Percentiles rank a stretch among this genome's conserved stretches.
Evolutionary conservation across 2,329 filamentous ascomycete species (phyloP).

Genomic region (Alternaria sp.): DNA sequence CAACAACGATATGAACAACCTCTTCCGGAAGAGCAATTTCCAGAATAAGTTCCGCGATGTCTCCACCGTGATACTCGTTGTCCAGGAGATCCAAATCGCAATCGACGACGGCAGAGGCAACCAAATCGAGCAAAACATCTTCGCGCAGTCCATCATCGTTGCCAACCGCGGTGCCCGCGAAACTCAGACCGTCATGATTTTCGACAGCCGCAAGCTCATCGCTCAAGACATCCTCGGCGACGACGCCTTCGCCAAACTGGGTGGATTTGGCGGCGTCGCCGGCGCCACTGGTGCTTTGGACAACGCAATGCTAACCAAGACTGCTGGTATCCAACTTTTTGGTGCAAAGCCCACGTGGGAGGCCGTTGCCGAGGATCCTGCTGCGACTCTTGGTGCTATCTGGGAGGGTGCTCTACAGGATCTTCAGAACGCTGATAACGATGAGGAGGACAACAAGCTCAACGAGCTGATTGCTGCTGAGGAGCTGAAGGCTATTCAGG

Average conservation of each 20-base stretch:
- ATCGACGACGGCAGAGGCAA: constrained; percentile 39
- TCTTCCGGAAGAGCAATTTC: constrained; percentile 43
- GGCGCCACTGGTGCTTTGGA: constrained; percentile 22
- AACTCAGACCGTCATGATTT: constrained; percentile 45
- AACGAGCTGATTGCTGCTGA: constrained; percentile 33
- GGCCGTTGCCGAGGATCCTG: constrained; percentile 38
- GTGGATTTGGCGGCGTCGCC: constrained; percentile 24
- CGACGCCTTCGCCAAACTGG: constrained; percentile 25
- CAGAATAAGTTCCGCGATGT: constrained; percentile 30
- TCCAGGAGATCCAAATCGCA: constrained; percentile 42
- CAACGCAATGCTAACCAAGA: constrained; percentile 33
- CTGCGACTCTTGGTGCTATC: constrained; percentile 37
- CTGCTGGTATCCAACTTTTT: constrained; percentile 39
- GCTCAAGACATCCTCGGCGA: constrained; percentile 39
- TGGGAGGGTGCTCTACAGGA: constrained; percentile 42
- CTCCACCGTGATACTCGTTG: constrained; percentile 42
- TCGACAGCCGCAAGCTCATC: constrained; percentile 37
- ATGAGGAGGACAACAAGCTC: constrained; percentile 33
- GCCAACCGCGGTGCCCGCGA: constrained; percentile 39
- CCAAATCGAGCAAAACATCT: constrained; percentile 37
- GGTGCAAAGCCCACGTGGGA: constrained; percentile 41
- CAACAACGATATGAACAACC: constrained; percentile 44
- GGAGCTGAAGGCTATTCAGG: constrained; percentile 32
- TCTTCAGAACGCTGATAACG: constrained; percentile 35
- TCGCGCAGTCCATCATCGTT: constrained; percentile 40